Evolutionary conservation across 139 green algal species (phyloP).

Genomic region (Closterium sp.): DNA sequence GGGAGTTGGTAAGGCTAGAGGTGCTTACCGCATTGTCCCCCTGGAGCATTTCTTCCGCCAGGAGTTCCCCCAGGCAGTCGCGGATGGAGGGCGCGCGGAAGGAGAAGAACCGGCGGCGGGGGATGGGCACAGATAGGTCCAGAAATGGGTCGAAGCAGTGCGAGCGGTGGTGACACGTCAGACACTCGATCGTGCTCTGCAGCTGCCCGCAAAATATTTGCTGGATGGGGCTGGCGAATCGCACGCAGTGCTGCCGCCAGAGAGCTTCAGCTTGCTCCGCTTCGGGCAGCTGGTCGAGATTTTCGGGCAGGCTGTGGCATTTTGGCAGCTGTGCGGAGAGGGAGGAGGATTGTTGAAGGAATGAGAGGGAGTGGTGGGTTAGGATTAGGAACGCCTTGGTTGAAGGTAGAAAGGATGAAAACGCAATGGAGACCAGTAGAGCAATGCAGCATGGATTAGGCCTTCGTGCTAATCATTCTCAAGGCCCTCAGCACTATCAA

Average conservation of each 20-base stretch:
- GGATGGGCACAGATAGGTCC: conserved; percentile 74
- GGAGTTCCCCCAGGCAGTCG: conserved; percentile 58
- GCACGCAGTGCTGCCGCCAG: conserved; percentile 60
- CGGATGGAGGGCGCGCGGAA: conserved; percentile 14
- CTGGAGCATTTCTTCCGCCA: conserved; percentile 57
- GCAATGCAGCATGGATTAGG: too few species aligned
- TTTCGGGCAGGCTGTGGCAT: background rate
- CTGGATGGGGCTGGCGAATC: conserved; percentile 71
- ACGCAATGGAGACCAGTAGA: too few species aligned
- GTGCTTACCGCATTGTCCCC: conserved; percentile 57
- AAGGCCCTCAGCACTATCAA: too few species aligned
- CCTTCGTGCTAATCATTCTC: too few species aligned
- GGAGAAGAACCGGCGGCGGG: conserved; percentile 5
- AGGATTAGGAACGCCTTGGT: too few species aligned
- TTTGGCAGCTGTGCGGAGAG: background rate
- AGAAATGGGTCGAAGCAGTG: conserved; percentile 80
- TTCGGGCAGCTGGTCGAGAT: conserved; percentile 43
- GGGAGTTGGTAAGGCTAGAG: conserved; percentile 29
- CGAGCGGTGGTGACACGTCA: conserved; percentile 56
- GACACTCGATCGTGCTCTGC: conserved; percentile 75
- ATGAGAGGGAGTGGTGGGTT: too few species aligned
- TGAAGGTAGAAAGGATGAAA: too few species aligned
- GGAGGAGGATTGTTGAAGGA: too few species aligned
- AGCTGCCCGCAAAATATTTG: conserved; percentile 76
- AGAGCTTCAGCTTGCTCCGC: conserved; percentile 68